A percentile compares a stretch with the other conserved stretches of the same genome.
Conservation (phyloP, 352 stramenopile species). For the Phytophthora kernoviae region DNA sequence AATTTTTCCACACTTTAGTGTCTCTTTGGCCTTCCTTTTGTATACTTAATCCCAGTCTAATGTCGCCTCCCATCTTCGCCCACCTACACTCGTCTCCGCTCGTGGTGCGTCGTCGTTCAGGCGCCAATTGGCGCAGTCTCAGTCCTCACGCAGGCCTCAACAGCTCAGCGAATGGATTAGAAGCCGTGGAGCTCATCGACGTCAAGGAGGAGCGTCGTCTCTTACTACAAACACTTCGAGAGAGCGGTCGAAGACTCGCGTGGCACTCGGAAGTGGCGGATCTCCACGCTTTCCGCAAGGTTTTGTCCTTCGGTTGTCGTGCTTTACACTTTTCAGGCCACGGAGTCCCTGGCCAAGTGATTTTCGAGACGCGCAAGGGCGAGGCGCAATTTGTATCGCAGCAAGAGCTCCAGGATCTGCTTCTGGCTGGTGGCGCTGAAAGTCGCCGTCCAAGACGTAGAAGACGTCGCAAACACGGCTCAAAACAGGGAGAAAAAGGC, state of each 20-base stretch:
- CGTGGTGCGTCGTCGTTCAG: slow-evolving; percentile 65
- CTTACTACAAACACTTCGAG: slow-evolving; percentile 73
- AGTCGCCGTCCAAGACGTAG: slow-evolving; percentile 14
- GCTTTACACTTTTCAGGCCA: slow-evolving; percentile 85
- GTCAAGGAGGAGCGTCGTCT: slow-evolving; percentile 78
- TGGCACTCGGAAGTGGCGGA: slow-evolving; percentile 85
- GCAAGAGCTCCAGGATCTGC: slow-evolving; percentile 73
- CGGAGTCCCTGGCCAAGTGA: slow-evolving; percentile 74
- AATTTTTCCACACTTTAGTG: no score
- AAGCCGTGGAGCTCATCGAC: slow-evolving; percentile 87
- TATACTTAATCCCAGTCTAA: slow-evolving; percentile 5
- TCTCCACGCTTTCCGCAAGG: slow-evolving; percentile 82
- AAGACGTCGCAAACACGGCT: slow-evolving; percentile 1
- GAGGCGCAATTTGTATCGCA: slow-evolving; percentile 86
- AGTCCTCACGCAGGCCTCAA: slow-evolving; percentile 31
- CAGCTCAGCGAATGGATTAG: slow-evolving; percentile 39
- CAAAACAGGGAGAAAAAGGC: slow-evolving; percentile 3
- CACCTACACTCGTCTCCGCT: slow-evolving; percentile 87
- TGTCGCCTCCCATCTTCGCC: slow-evolving; percentile 61
- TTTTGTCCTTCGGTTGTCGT: slow-evolving; percentile 77
- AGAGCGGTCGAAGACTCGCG: slow-evolving; percentile 62
- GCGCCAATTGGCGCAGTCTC: slow-evolving; percentile 68
- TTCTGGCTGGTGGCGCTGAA: slow-evolving; percentile 69
- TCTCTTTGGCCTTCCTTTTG: no score
- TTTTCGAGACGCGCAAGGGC: slow-evolving; percentile 82